Conservation (phyloP, 2,329 filamentous ascomycete species). For the Botrytis fragariae region DNA sequence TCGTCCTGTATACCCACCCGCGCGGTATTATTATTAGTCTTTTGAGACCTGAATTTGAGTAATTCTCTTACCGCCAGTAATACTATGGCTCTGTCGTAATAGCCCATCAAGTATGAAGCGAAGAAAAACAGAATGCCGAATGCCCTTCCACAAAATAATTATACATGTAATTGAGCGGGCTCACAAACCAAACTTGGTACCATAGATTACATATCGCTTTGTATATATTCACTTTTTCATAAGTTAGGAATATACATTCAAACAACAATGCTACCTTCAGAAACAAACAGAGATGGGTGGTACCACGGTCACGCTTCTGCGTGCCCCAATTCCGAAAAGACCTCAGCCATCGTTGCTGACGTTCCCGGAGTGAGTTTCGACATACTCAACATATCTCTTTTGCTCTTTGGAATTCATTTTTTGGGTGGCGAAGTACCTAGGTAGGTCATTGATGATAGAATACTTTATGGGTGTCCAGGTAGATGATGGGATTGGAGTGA, state of each 20-base stretch:
- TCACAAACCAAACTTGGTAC: neutral
- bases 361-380: neutral
- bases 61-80: neutral
- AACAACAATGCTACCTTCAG: neutral
- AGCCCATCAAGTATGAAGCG: neutral
- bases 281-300: neutral
- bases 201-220: too few relatives aligned
- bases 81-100: too few relatives aligned
- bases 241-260: neutral
- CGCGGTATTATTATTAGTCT: neutral
- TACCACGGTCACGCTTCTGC: neutral
- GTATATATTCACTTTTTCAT: neutral
- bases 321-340: neutral
- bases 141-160: too few relatives aligned
- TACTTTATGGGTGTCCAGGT: neutral
- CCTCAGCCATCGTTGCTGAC: neutral
- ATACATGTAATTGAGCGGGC: too few relatives aligned
- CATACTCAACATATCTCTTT: neutral
- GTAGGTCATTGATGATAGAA: too few relatives aligned
- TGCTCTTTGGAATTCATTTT: neutral
- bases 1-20: too few relatives aligned
- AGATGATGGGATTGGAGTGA: neutral
- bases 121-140: neutral
- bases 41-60: neutral
- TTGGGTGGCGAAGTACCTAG: neutral